Conservation (phyloP, 2,329 filamentous ascomycete genomes). For the Monilinia polystroma region DNA sequence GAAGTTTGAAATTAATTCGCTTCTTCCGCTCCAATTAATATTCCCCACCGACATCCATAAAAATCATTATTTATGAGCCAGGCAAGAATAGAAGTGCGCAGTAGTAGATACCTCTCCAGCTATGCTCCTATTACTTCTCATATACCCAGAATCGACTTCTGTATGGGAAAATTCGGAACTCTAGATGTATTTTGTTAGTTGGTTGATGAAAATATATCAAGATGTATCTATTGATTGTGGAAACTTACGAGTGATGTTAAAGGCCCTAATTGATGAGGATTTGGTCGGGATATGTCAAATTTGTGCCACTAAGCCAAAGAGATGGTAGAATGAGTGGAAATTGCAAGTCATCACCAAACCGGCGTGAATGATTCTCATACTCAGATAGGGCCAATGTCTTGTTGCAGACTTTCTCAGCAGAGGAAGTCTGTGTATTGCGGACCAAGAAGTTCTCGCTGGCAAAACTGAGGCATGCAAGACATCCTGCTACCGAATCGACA, state of each 20-base stretch:
- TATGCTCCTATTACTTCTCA: too few species aligned
- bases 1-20: not conserved
- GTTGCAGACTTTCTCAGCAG: not conserved
- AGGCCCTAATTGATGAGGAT: not conserved
- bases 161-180: not conserved
- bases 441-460: not conserved
- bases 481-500: not conserved
- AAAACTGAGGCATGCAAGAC: slow-evolving; percentile 7
- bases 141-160: not conserved
- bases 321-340: slow-evolving; percentile 16
- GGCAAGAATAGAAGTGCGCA: not conserved
- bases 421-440: not conserved
- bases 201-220: rapidly evolving
- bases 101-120: not conserved
- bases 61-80: not conserved
- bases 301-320: not conserved
- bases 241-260: not conserved
- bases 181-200: not conserved
- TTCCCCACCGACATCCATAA: too few species aligned
- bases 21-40: not conserved
- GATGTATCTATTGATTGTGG: too few species aligned
- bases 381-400: not conserved
- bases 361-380: slow-evolving; percentile 1
- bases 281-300: not conserved
- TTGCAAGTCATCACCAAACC: not conserved